Evolutionary conservation across 768 basidiomycete species (phyloP).

Genomic region (Boletus barrowsii): DNA sequence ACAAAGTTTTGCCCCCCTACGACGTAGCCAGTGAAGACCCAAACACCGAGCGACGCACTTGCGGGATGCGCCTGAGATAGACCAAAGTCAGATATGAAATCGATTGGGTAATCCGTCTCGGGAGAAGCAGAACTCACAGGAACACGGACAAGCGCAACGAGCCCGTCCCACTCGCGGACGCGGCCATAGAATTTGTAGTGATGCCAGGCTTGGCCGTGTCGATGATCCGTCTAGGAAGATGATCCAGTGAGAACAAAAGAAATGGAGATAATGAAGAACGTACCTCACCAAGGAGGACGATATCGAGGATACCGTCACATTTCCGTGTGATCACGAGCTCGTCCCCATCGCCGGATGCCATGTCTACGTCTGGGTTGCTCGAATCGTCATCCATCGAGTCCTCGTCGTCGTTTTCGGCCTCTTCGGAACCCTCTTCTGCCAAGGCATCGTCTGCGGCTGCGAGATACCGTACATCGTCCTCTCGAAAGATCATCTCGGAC

Average conservation of each 20-base stretch:
- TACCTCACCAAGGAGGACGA: conserved; percentile 60
- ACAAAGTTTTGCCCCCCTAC: conserved; percentile 63
- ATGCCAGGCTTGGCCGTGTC: conserved; percentile 48
- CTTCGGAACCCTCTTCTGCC: conserved; percentile 13
- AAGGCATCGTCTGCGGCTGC: conserved; percentile 5
- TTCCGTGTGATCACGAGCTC: conserved; percentile 26
- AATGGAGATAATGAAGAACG: conserved; percentile 6
- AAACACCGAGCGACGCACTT: conserved; percentile 16
- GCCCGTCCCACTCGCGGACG: conserved; percentile 56
- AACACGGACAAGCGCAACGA: conserved; percentile 50
- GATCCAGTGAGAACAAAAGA: not conserved
- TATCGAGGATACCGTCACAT: conserved; percentile 59
- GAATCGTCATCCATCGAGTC: conserved; percentile 28
- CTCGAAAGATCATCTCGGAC: conserved; percentile 27
- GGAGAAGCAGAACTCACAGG: conserved; percentile 23
- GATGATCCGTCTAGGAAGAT: conserved; percentile 43
- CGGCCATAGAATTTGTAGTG: conserved; percentile 50
- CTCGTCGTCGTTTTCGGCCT: conserved; percentile 28
- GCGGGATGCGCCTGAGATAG: conserved; percentile 6
- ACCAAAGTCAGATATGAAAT: conserved; percentile 5
- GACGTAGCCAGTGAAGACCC: conserved; percentile 70
- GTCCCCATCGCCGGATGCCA: conserved; percentile 18
- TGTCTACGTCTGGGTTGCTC: conserved; percentile 25
- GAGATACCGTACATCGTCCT: conserved; percentile 26
- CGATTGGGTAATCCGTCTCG: not conserved